Percentiles rank a stretch among this genome's conserved stretches.
Evolutionary conservation across 1,139 yeast species (phyloP).

Genomic region (Suhomyces choctaworum): DNA sequence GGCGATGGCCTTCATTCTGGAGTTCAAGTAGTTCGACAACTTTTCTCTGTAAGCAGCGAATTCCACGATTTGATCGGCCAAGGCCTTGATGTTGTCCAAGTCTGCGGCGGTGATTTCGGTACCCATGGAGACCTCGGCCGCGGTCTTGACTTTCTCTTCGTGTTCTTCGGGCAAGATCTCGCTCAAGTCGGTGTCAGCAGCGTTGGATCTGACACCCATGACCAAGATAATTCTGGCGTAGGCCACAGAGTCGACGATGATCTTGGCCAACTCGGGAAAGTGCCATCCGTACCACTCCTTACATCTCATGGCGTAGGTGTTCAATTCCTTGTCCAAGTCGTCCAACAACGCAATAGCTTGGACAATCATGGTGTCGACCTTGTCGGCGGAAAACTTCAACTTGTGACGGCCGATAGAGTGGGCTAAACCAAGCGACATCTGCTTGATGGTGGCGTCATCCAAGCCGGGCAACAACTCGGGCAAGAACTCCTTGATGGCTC

Average conservation of each 20-base stretch:
- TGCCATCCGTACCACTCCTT: conserved; percentile 99
- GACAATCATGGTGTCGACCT: conserved; percentile 97
- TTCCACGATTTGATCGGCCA: conserved; percentile 94
- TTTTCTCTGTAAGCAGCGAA: conserved; percentile 94
- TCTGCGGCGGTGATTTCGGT: conserved; percentile 92
- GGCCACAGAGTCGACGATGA: conserved; percentile 92
- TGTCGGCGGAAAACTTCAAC: conserved; percentile 95
- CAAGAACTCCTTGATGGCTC: conserved; percentile 91
- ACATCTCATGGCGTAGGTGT: conserved; percentile 96
- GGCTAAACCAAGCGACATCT: conserved; percentile 96
- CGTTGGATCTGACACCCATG: conserved; percentile 94
- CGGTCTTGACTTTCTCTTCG: conserved; percentile 80
- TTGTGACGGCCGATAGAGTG: conserved; percentile 98
- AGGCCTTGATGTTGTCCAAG: conserved; percentile 78
- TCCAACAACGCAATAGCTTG: conserved; percentile 97
- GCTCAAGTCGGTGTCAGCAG: conserved; percentile 85
- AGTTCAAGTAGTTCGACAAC: conserved; percentile 80
- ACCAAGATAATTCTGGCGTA: conserved; percentile 88
- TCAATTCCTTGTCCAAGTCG: conserved; percentile 94
- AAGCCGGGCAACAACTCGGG: conserved; percentile 95
- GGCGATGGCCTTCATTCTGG: conserved; percentile 98
- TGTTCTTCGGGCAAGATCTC: conserved; percentile 90
- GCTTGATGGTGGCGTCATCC: conserved; percentile 77
- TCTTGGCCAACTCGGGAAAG: conserved; percentile 98
- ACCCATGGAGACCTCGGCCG: conserved; percentile 99